phyloP scores from a whole-genome alignment of 2,329 filamentous ascomycete genomes.

The Fusarium sublunatum region DNA sequence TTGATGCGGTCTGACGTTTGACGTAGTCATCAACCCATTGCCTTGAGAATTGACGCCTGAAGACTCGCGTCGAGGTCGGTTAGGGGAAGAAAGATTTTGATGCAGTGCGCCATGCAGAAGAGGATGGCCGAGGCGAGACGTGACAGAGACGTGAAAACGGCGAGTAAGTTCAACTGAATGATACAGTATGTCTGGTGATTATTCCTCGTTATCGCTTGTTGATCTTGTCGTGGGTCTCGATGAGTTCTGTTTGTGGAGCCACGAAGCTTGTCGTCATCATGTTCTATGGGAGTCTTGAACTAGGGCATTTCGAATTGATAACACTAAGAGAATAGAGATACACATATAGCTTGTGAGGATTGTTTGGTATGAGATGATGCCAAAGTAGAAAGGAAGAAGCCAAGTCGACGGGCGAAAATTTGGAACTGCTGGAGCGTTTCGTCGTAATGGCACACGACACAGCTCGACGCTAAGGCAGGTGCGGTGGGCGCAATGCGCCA shows the following conservation, averaged over 20 bases:
- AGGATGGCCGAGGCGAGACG: neutral
- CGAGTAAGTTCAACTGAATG: constrained; percentile 2
- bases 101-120: constrained; percentile 22
- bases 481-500: constrained; percentile 1
- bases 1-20: neutral
- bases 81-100: constrained; percentile 6
- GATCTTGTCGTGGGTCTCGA: constrained; percentile 23
- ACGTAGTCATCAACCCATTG: constrained; percentile 35
- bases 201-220: constrained; percentile 24
- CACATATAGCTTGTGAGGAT: neutral
- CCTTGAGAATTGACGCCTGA: constrained; percentile 23
- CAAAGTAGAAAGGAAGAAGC: neutral
- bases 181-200: constrained; percentile 18
- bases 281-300: neutral
- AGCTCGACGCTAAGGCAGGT: constrained; percentile 24
- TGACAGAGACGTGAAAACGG: neutral
- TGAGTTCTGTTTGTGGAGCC: constrained; percentile 13
- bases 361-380: constrained; percentile 10
- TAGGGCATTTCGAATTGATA: neutral
- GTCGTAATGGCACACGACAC: constrained; percentile 15
- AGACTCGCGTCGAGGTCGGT: constrained; percentile 16
- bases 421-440: constrained; percentile 19
- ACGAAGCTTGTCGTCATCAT: constrained; percentile 11
- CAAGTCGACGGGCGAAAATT: constrained; percentile 10
- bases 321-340: neutral